Percentiles rank a stretch among this genome's conserved stretches.
phyloP scores from a whole-genome alignment of 2,329 filamentous ascomycete genomes.

The Penicillium sp. region DNA sequence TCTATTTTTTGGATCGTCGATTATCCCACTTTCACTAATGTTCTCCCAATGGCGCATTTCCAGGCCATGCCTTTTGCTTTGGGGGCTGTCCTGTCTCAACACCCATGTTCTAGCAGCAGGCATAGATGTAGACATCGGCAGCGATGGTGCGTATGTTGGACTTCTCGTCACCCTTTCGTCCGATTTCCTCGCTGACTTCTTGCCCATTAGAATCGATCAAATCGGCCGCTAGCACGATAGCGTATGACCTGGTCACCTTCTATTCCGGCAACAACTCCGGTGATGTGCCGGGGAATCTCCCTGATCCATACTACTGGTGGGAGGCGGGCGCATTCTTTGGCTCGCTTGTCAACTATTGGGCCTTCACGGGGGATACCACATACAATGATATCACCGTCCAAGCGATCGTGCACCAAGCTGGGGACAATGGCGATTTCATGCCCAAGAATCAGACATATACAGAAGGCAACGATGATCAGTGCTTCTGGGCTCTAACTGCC shows the following conservation, averaged over 20 bases:
- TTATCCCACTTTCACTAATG: background rate
- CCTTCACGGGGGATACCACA: constrained; percentile 13
- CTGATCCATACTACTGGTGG: constrained; percentile 45
- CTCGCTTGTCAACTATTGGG: constrained; percentile 37
- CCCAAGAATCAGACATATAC: constrained; percentile 18
- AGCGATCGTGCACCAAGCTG: constrained; percentile 17
- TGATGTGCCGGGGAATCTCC: constrained; percentile 36
- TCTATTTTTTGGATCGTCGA: background rate
- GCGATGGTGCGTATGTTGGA: constrained; percentile 4
- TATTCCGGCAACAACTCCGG: constrained; percentile 39
- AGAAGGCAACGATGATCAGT: constrained; percentile 20
- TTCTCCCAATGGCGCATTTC: background rate
- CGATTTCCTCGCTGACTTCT: background rate
- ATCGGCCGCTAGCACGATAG: constrained; percentile 34
- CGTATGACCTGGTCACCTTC: constrained; percentile 39
- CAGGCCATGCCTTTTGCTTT: constrained; percentile 8
- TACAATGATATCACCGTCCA: constrained; percentile 16
- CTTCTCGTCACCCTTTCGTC: background rate
- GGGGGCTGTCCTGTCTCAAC: constrained; percentile 4
- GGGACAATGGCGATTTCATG: constrained; percentile 17
- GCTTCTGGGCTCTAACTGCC: constrained; percentile 25
- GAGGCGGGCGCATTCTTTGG: constrained; percentile 42
- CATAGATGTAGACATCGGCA: constrained; percentile 12
- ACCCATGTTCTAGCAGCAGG: background rate
- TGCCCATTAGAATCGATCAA: constrained; percentile 36